Evolutionary conservation across 306 rosid genomes (phyloP).

Genomic region (Argentina anserina): DNA sequence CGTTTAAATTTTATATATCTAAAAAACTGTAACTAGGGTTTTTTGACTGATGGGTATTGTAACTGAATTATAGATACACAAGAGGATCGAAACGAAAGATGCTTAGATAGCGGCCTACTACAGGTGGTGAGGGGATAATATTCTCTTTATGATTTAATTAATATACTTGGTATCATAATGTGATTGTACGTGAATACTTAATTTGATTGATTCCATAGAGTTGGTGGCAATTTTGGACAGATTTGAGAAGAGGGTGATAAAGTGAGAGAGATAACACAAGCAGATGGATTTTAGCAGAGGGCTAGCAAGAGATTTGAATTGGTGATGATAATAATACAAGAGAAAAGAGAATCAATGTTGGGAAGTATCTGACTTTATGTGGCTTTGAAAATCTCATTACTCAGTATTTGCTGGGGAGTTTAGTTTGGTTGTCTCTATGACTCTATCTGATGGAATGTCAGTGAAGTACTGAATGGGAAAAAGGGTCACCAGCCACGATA

Average conservation of each 20-base stretch:
- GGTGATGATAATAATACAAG: slow-evolving; percentile 50
- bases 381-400: slow-evolving; percentile 50
- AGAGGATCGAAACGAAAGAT: slow-evolving; percentile 42
- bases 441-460: slow-evolving; percentile 65
- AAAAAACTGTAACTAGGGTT: background rate
- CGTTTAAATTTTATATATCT: slow-evolving; percentile 3
- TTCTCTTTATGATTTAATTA: slow-evolving; percentile 40
- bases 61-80: slow-evolving; percentile 29
- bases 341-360: slow-evolving; percentile 94
- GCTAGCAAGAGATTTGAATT: slow-evolving; percentile 38
- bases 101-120: slow-evolving; percentile 44
- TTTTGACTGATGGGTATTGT: slow-evolving; percentile 18
- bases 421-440: slow-evolving; percentile 36
- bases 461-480: slow-evolving; percentile 57
- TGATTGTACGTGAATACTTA: slow-evolving; percentile 30
- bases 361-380: slow-evolving; percentile 76
- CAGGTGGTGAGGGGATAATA: slow-evolving; percentile 46
- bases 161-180: slow-evolving; percentile 30
- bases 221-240: slow-evolving; percentile 90
- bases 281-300: slow-evolving; percentile 42
- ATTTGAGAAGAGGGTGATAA: slow-evolving; percentile 38
- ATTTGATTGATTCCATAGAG: slow-evolving; percentile 64
- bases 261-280: slow-evolving; percentile 42
- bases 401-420: slow-evolving; percentile 30
- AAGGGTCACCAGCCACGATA: slow-evolving; percentile 39